Evolutionary conservation across 2,329 filamentous ascomycete genomes (phyloP).

Genomic region (Aspergillus quadrilineatus): DNA sequence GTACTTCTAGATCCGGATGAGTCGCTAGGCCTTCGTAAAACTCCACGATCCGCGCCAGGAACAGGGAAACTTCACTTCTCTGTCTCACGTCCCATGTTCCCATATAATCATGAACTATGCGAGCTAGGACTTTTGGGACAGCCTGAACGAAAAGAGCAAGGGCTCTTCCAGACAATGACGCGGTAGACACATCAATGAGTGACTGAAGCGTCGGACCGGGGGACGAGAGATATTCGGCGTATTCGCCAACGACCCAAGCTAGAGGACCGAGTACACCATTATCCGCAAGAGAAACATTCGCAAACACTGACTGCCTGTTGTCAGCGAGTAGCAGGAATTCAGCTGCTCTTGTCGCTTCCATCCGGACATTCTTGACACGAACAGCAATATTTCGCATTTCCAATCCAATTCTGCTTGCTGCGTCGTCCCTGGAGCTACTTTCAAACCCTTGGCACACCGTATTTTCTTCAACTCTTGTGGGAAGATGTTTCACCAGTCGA

Average conservation of each 20-base stretch:
- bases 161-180: slow-evolving; percentile 60
- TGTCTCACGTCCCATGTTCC: slow-evolving; percentile 69
- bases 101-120: slow-evolving; percentile 61
- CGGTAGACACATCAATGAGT: slow-evolving; percentile 67
- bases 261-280: slow-evolving; percentile 70
- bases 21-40: slow-evolving; percentile 74
- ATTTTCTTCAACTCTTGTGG: slow-evolving; percentile 27
- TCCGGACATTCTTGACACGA: slow-evolving; percentile 79
- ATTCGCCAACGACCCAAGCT: slow-evolving; percentile 88
- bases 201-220: slow-evolving; percentile 72
- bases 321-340: slow-evolving; percentile 67
- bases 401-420: slow-evolving; percentile 62
- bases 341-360: slow-evolving; percentile 77
- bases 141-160: slow-evolving; percentile 82
- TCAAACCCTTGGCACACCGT: slow-evolving; percentile 15
- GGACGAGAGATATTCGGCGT: slow-evolving; percentile 67
- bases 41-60: slow-evolving; percentile 78
- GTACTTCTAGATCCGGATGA: slow-evolving; percentile 88
- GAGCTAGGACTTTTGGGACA: slow-evolving; percentile 78
- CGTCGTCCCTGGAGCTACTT: slow-evolving; percentile 18
- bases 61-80: slow-evolving; percentile 71
- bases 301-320: slow-evolving; percentile 59
- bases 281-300: slow-evolving; percentile 50
- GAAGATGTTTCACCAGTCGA: slow-evolving; percentile 70
- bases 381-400: slow-evolving; percentile 90